Conservation (phyloP, 75 land plant species). For the Picea glauca region DNA sequence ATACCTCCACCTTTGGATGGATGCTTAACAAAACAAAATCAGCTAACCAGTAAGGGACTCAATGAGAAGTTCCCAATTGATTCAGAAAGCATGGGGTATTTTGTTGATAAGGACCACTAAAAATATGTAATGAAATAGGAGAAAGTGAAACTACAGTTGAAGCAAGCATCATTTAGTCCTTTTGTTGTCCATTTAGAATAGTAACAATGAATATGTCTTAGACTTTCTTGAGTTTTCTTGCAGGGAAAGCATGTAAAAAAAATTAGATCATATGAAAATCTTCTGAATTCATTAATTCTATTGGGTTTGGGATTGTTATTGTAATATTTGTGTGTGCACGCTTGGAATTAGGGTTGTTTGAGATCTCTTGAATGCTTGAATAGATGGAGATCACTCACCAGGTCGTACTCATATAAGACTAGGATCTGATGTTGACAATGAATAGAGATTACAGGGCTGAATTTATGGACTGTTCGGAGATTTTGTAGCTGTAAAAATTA, state of each 20-base stretch:
- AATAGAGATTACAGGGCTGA: no score
- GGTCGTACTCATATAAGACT: no score
- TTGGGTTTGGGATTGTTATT: background rate
- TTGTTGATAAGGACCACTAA: background rate
- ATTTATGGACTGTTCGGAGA: no score
- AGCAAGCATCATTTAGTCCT: no score
- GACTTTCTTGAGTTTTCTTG: background rate
- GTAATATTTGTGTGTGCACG: no score
- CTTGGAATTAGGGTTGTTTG: no score
- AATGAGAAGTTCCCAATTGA: background rate
- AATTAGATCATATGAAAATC: background rate
- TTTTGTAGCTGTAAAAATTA: no score
- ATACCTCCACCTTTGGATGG: background rate
- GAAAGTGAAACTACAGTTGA: background rate
- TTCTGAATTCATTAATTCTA: background rate
- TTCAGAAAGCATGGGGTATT: background rate
- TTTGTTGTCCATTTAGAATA: background rate
- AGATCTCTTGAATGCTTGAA: no score
- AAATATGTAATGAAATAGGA: background rate
- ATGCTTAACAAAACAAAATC: conserved; percentile 2
- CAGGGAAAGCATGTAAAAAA: background rate
- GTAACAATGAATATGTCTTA: background rate
- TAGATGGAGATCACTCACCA: no score
- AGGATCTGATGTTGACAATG: no score
- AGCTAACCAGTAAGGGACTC: background rate